Conservation (phyloP, 2,329 filamentous ascomycete genomes). For the Colletotrichum theobromicola region DNA sequence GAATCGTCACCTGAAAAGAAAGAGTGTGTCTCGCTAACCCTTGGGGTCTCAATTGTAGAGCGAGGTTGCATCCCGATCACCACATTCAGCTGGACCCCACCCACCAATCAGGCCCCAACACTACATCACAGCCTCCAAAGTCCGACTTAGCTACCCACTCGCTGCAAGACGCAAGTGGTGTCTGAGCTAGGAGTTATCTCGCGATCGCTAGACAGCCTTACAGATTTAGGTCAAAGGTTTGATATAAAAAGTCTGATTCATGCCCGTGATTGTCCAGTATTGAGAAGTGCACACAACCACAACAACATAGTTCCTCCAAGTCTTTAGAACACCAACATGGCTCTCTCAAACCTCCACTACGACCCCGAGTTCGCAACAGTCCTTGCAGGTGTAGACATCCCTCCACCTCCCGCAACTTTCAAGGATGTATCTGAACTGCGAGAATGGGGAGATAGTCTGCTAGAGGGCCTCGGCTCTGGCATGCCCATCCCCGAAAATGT, state of each 20-base stretch:
- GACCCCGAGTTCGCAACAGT: background rate
- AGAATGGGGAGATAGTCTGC: background rate
- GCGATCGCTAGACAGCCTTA: background rate
- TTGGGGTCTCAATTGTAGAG: background rate
- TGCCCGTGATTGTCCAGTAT: background rate
- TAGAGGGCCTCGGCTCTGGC: background rate
- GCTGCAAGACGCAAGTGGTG: background rate
- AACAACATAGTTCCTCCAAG: background rate
- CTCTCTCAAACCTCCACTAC: background rate
- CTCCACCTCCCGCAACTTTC: background rate
- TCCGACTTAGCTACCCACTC: background rate
- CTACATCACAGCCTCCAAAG: background rate
- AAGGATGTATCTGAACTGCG: background rate
- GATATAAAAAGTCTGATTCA: background rate
- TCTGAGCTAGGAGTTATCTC: background rate
- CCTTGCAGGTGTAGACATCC: background rate
- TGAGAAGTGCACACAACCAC: background rate
- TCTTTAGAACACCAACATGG: background rate
- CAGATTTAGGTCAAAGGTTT: background rate
- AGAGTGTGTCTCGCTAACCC: background rate
- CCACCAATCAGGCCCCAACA: background rate
- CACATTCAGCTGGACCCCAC: background rate
- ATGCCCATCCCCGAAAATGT: conserved; percentile 2
- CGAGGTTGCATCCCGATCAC: background rate
- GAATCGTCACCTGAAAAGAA: background rate